These are phyloP conservation scores for Fusarium tuaranense DNA, from an alignment of 2,329 filamentous ascomycete genomes.

Conservation along the genomic window DNA sequence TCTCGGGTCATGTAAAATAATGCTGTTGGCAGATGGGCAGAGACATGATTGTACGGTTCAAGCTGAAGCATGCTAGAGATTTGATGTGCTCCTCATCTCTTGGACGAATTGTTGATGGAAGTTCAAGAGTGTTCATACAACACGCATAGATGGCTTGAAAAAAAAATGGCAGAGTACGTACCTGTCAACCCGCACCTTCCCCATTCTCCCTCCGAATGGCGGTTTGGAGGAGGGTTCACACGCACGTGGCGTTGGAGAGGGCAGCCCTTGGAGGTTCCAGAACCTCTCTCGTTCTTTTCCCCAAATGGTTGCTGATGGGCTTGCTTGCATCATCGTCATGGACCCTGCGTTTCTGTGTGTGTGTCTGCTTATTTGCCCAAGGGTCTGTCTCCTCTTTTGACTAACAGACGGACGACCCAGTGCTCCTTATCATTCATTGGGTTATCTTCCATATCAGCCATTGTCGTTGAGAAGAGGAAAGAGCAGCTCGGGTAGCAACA, in stretches of 20 bases:
- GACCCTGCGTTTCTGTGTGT: constrained; percentile 13
- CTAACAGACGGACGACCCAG: background rate
- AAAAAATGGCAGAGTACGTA: background rate
- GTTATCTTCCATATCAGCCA: background rate
- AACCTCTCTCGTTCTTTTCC: constrained; percentile 2
- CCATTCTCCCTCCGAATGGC: background rate
- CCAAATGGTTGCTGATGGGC: constrained; percentile 17
- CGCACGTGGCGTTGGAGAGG: constrained; percentile 13
- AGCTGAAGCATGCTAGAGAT: background rate
- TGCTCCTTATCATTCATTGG: background rate
- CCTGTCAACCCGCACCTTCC: background rate
- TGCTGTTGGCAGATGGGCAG: background rate
- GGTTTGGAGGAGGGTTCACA: constrained; percentile 1
- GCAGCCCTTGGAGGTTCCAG: background rate
- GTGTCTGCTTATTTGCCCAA: constrained; percentile 8
- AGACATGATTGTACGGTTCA: background rate
- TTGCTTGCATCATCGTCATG: constrained; percentile 1
- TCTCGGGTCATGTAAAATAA: background rate
- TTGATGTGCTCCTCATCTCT: background rate
- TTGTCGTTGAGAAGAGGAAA: background rate
- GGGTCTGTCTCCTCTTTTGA: background rate
- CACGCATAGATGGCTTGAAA: background rate
- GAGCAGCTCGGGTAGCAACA: background rate
- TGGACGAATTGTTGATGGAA: background rate
- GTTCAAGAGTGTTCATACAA: background rate